phyloP scores from a whole-genome alignment of 1,284 basidiomycete genomes.

The Sphaerobolus stellatus region DNA sequence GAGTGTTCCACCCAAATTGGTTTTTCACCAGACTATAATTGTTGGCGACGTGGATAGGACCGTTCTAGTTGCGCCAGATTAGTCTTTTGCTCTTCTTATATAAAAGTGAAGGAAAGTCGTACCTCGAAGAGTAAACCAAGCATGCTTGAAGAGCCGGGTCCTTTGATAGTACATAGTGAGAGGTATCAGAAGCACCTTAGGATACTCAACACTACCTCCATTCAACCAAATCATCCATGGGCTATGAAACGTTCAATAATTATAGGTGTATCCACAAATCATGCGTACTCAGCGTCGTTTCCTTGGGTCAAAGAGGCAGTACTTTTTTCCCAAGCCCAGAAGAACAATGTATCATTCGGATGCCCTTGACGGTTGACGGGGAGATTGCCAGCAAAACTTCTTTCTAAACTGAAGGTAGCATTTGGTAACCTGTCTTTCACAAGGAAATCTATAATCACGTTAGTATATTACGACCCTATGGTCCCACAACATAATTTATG shows the following conservation, averaged over 20 bases:
- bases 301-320: constrained; percentile 55
- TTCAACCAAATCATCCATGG: constrained; percentile 79
- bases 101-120: constrained; percentile 14
- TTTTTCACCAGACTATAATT: constrained; percentile 52
- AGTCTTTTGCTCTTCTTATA: not conserved
- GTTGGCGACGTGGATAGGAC: constrained; percentile 55
- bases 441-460: constrained; percentile 35
- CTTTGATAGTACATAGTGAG: constrained; percentile 38
- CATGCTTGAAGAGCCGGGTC: constrained; percentile 67
- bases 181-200: not conserved
- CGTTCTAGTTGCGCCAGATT: constrained; percentile 46
- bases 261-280: not conserved
- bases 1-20: constrained; percentile 53
- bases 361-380: constrained; percentile 61
- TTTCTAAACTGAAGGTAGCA: constrained; percentile 54
- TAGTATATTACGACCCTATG: not conserved
- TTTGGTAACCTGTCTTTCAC: constrained; percentile 61
- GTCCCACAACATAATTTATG: not conserved
- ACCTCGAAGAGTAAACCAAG: constrained; percentile 65
- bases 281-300: constrained; percentile 2
- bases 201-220: constrained; percentile 42
- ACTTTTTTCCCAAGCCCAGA: constrained; percentile 57
- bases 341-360: constrained; percentile 71
- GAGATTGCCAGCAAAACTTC: constrained; percentile 67
- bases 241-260: constrained; percentile 33